Base-by-base conservation (phyloP, 441 rosid species). In the Dalechampia spathulata region DNA sequence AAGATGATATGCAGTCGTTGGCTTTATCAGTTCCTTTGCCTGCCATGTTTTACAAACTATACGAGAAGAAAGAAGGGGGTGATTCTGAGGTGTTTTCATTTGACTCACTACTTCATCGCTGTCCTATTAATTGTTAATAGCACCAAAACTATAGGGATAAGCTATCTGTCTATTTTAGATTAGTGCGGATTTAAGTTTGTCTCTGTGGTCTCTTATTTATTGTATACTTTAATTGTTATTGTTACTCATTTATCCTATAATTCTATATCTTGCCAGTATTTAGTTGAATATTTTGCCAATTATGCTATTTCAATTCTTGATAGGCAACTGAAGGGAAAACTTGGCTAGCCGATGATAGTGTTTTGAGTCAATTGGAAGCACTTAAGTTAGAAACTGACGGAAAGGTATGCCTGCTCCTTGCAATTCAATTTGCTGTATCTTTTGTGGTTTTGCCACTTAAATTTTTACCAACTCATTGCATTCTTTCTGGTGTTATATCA, bases 301-400 rank as follows among this genome's bases (percentile, higher is more conserved):
- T 62, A 23, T 46, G 38, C 40, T 27, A 55, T 52, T 55, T 47
- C 50, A 28, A 25, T 11, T 38, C 74, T 64, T 58, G 49, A 60
- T 76, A 89, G 95, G 83, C 59, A 62, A 73, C 57, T 58, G 83
- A 76, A 73, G 74, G 80, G 63, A 58, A 74, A 55, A 79, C 91
- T 44, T 94, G 99, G 99, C 67, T 94, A 70, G 92, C 86, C 67
- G 98, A 88, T 67, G 95, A 82, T 74, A 77, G 72, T 70, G 82
- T 81, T 65, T 55, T 78, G 72, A 56, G 84, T 65, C 93, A 90
- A 67, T 82, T 90, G 70, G 81, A 82, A 43, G 72, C 79, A 13
- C 86, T 94, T 6, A 76, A 85, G 76, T 64, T 85, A 52, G 93
- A 82, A 51, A 65, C 72, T 61, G 76, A 76, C 66, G 71, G 72